Evolutionary conservation across 768 basidiomycete genomes (phyloP).

Genomic region (Mycena amicta): DNA sequence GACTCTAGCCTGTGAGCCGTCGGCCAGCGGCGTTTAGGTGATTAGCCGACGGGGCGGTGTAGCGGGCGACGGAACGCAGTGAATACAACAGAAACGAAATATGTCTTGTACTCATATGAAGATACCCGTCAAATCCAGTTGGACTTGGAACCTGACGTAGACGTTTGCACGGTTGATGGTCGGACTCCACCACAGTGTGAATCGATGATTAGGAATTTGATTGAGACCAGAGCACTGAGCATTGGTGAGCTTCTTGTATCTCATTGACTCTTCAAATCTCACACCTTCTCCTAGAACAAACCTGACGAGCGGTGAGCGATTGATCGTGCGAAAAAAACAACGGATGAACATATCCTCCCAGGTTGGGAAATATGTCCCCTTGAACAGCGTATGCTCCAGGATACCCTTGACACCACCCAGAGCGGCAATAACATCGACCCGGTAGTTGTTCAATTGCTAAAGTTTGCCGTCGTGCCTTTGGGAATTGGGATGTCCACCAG

Average conservation of each 20-base stretch:
- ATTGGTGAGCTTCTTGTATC: slow-evolving; percentile 96
- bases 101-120: slow-evolving; percentile 65
- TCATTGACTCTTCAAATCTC: slow-evolving; percentile 97
- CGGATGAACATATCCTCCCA: slow-evolving; percentile 74
- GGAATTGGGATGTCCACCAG: slow-evolving; percentile 98
- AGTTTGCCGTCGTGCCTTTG: slow-evolving; percentile 96
- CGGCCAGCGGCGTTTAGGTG: too few relatives aligned
- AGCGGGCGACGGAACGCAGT: too few relatives aligned
- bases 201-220: slow-evolving; percentile 98
- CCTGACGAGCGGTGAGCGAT: slow-evolving; percentile 34
- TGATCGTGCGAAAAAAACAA: background rate
- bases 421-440: slow-evolving; percentile 98
- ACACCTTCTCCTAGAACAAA: slow-evolving; percentile 98
- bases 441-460: slow-evolving; percentile 98
- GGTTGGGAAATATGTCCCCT: slow-evolving; percentile 96
- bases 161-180: slow-evolving; percentile 99
- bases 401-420: slow-evolving; percentile 96
- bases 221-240: slow-evolving; percentile 97
- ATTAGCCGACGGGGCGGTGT: too few relatives aligned
- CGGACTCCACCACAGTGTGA: slow-evolving; percentile 99
- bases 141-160: slow-evolving; percentile 99
- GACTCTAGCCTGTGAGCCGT: too few relatives aligned
- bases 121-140: slow-evolving; percentile 95
- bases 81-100: background rate
- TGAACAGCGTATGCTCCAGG: slow-evolving; percentile 95